Base-by-base conservation (phyloP, 1,284 basidiomycete genomes). In the Termitomyces sp. region DNA sequence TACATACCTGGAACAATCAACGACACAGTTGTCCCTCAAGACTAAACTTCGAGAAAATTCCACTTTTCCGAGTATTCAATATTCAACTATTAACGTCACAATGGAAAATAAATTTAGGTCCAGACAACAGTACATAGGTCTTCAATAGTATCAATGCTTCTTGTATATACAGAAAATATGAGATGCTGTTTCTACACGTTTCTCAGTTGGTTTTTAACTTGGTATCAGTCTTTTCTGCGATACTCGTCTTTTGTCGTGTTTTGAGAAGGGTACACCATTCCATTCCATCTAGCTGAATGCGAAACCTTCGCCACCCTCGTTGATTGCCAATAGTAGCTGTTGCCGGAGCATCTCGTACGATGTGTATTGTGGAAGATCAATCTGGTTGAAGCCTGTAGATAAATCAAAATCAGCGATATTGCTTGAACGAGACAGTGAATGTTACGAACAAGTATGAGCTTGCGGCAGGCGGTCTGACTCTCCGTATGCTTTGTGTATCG, bases 331-430 rank as follows among this genome's bases (percentile, higher is more conserved):
- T 52, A 94, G 71, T 34, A 98, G 70, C 67, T 92, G 90, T 61
- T 92, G 89, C 42, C 94, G 83, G 56, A 98, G 78, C 80, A 93
- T 94, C 68, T 98, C 94, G 66, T 98, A 98, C 28, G 91, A 92
- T 8, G 90, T 88, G 68, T 94, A 97, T 58, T 90, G 88, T 0
- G 92, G 92, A 50, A 97, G 77, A 65, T 96, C 90, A 57, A 96
- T 94, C 76, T 88, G 80, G 68, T 89, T 89, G 79, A 90, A 90
- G 66, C 87, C 87, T 90, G 56, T 0, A 58, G 30, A 38, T 10
- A 9, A 43, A 24, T 2, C 13, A 19, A 31, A 30, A 38, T 53
- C 39, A 58, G 54, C 19, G 34, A 48, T 28, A 9, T 44, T 28
- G n/a, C 30, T 19, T 21, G 7, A 9, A 8, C 17, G n/a, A 21